Conservation (phyloP, 129 eudicot genomes). For the Centella asiatica region DNA sequence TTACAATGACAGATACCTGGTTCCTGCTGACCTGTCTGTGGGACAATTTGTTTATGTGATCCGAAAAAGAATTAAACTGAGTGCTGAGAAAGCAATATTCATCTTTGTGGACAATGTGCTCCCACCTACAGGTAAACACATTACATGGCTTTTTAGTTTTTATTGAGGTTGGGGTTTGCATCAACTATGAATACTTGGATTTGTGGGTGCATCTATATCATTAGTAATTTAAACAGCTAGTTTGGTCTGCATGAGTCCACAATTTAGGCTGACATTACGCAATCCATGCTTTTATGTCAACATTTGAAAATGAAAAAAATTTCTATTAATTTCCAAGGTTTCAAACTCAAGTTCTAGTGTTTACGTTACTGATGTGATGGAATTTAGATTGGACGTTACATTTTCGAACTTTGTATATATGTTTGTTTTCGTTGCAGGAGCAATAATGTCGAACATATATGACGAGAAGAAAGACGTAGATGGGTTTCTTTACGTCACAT, state of each 20-base stretch:
- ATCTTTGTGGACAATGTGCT: constrained; percentile 63
- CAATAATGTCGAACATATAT: constrained; percentile 56
- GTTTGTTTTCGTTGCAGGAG: constrained; percentile 28
- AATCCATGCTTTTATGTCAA: not conserved
- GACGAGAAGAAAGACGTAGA: constrained; percentile 71
- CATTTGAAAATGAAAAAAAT: not conserved
- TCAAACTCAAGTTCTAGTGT: too few relatives aligned
- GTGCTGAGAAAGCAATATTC: constrained; percentile 68
- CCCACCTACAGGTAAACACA: constrained; percentile 59
- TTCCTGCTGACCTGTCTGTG: constrained; percentile 66
- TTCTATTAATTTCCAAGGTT: too few relatives aligned
- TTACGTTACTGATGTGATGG: too few relatives aligned
- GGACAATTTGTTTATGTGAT: constrained; percentile 77
- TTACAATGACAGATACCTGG: constrained; percentile 45
- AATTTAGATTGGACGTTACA: too few relatives aligned
- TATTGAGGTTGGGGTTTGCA: not conserved
- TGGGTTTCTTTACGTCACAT: constrained; percentile 65
- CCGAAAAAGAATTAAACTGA: constrained; percentile 63
- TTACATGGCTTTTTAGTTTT: too few relatives aligned
- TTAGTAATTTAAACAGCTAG: too few relatives aligned
- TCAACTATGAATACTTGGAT: too few relatives aligned
- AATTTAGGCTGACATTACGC: too few relatives aligned
- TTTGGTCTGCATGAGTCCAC: too few relatives aligned
- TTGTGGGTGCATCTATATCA: too few relatives aligned
- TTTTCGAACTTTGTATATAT: too few relatives aligned